Evolutionary conservation across 2,329 filamentous ascomycete genomes (phyloP), one percentile per base, ranked within the genome.

Genomic region (Hypoxylon sp.): DNA sequence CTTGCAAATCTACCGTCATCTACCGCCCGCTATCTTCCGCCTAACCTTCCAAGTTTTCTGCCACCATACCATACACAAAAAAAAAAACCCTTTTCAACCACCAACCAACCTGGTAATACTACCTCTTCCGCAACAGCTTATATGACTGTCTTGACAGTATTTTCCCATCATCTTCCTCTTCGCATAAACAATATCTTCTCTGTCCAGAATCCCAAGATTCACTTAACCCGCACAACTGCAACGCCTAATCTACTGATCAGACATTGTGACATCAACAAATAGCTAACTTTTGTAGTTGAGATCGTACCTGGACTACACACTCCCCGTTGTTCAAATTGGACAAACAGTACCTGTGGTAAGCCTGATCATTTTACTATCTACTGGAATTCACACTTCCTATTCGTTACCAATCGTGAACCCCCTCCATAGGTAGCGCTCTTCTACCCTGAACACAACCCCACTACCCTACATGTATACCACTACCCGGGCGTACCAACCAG

Each of bases 271-370:
- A 56, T 22, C 17, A 9, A 44, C 9, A 22, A 19, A 19, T 22
- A 26, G 39, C 42, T 46, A n/a, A 56, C 29, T 29, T 19, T 29
- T 24, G 17, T 35, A n/a, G 14, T 52, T 35, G 35, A 52, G 19
- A 52, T 52, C 48, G 19, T 19, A 35, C 17, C n/a, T 35, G 9
- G 10, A 52, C 48, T 35, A 35, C 29, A 56, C 14, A 22, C 19
- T 22, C 5, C 11, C 26, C 8, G 19, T 17, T 5, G 26, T 47
- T 56, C 54, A 19, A 22, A 42, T 56, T 56, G 42, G 22, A 47
- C 54, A 56, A 29, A 39, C 29, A 17, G 17, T 14, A 54, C 42
- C 19, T 10, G 46, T 52, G 59, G 65, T 68, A 61, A 64, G 65
- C 39, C 22, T 42, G 17, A 19, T 47, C 48, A 31, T 57, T 53